Evolutionary conservation across 768 basidiomycete species (phyloP), one percentile per base, ranked within the genome.

Genomic region (Mycena rosella): DNA sequence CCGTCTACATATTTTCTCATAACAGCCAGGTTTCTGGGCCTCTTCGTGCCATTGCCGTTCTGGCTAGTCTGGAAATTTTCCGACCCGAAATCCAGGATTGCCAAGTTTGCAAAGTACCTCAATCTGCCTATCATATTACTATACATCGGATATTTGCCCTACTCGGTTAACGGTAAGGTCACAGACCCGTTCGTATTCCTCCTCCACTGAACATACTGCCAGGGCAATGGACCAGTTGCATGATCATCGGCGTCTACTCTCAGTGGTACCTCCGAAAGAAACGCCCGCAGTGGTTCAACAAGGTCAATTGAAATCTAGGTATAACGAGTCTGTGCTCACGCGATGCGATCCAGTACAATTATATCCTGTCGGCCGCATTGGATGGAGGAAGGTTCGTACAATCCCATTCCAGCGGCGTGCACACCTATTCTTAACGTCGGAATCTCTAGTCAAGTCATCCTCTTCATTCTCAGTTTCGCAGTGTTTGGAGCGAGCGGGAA

Each of bases 161-260:
- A 85, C 75, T 85, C 84, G 1, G 85, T 87, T 52, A 86, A 87
- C 69, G 85, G 64, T 60, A 40, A 27, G 53, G 22, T 27, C 17
- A 24, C 22, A 14, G 14, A 14, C 1, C 2, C 15, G 22, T 2
- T 20, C 51, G 17, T 42, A 13, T 52, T 27, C 38, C n/a, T 30
- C 26, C 5, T 54, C 9, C 13, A 18, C 22, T 57, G 38, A 47
- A 59, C 10, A 22, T n/a, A 3, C 10, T 36, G 1, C 32, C 10
- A 70, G 69, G 85, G 15, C 83, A 85, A 78, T 87, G 85, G 84
- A 86, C 84, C 80, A 83, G 85, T 8, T 87, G 86, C 65, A 69
- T 86, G 51, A 76, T 87, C 27, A 86, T 88, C 59, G 87, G 87
- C 5, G 75, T 83, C 56, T 74, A 74, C 20, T 81, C 83, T 6